These are phyloP conservation scores for Oryza meyeriana DNA, from an alignment of 176 grass and related monocot species.

Conservation along the genomic window DNA sequence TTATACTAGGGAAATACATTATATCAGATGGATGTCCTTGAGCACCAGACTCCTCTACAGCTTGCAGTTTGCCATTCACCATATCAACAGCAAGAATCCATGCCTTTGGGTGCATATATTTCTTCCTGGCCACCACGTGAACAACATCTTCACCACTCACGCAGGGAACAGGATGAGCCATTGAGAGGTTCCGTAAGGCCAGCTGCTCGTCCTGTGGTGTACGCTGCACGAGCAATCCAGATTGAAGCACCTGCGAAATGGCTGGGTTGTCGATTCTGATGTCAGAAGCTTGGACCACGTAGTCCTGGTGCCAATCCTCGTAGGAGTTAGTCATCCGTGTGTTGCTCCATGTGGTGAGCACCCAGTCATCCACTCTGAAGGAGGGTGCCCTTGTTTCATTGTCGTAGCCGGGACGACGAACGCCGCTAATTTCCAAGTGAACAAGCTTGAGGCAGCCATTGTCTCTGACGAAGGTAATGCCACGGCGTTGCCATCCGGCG, in stretches of 20 bases:
- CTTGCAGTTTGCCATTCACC: neutral
- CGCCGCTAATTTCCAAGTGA: neutral
- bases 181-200: neutral
- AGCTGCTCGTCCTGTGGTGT: no score
- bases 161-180: neutral
- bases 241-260: neutral
- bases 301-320: neutral
- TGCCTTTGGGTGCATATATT: neutral
- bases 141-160: neutral
- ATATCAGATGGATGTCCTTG: no score
- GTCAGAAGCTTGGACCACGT: neutral
- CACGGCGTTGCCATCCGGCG: neutral
- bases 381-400: neutral
- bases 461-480: neutral
- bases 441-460: neutral
- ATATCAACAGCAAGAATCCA: slow-evolving; percentile 12
- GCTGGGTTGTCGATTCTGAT: neutral
- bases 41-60: neutral
- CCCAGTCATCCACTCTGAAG: neutral
- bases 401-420: neutral
- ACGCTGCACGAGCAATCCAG: neutral
- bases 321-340: neutral
- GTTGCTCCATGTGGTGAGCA: neutral
- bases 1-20: neutral
- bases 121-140: slow-evolving; percentile 1